Evolutionary conservation across 2,329 filamentous ascomycete genomes (phyloP).

Genomic region (Claviceps paspali): DNA sequence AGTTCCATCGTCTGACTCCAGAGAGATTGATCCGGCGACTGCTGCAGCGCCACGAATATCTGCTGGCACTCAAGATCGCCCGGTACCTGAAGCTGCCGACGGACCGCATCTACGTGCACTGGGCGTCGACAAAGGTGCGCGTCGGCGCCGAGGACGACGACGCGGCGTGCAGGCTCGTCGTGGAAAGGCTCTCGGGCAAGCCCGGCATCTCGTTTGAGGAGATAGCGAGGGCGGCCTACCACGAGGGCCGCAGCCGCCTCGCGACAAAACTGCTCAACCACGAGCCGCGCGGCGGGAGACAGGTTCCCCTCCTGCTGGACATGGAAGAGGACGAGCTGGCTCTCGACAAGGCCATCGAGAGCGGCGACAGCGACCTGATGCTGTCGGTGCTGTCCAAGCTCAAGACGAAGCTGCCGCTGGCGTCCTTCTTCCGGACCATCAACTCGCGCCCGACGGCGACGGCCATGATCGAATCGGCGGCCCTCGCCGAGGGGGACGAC

Average conservation of each 20-base stretch:
- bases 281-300: conserved; percentile 85
- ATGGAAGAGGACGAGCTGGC: conserved; percentile 96
- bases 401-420: conserved; percentile 78
- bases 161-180: conserved; percentile 70
- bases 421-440: conserved; percentile 83
- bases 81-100: conserved; percentile 75
- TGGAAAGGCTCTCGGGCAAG: conserved; percentile 74
- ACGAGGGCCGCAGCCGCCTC: conserved; percentile 78
- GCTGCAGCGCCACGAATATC: conserved; percentile 78
- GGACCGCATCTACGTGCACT: conserved; percentile 87
- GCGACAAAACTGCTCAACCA: conserved; percentile 86
- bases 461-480: conserved; percentile 76
- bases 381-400: conserved; percentile 76
- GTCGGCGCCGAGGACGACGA: conserved; percentile 76
- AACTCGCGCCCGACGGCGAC: conserved; percentile 74
- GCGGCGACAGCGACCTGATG: conserved; percentile 86
- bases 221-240: conserved; percentile 83
- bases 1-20: conserved; percentile 80
- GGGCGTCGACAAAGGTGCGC: conserved; percentile 90
- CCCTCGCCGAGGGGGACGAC: conserved; percentile 54
- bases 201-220: conserved; percentile 90
- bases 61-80: conserved; percentile 77
- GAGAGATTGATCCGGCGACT: conserved; percentile 77
- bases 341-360: conserved; percentile 91
- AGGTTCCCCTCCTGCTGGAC: conserved; percentile 79